Conservation (phyloP, 352 stramenopile genomes). For the Phytophthora crassamura region DNA sequence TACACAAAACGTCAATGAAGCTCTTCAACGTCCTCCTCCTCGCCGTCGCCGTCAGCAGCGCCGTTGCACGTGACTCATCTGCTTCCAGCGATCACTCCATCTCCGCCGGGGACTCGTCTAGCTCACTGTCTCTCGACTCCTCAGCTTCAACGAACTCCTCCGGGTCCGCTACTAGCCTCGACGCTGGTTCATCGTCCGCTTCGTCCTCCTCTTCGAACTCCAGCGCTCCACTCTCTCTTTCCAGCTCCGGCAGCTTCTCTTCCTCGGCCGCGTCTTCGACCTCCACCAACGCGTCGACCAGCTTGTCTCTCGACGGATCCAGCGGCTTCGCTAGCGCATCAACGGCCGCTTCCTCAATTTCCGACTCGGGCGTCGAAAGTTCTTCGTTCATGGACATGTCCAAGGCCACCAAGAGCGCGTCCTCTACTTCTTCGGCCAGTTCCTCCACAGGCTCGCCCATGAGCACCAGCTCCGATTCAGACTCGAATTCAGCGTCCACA, state of each 20-base stretch:
- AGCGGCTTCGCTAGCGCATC: conserved; percentile 5
- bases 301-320: conserved; percentile 9
- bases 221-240: conserved; percentile 5
- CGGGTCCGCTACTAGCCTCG: neutral
- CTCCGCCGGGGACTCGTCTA: conserved; percentile 16
- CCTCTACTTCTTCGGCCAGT: neutral
- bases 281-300: conserved; percentile 11
- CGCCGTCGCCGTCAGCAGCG: conserved; percentile 1
- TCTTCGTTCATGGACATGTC: conserved; percentile 10
- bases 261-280: conserved; percentile 3
- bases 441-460: neutral
- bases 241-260: conserved; percentile 10
- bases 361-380: neutral
- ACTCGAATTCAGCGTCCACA: conserved; percentile 10
- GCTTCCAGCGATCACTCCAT: conserved; percentile 12
- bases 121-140: neutral
- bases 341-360: neutral
- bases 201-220: conserved; percentile 3
- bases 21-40: conserved; percentile 11
- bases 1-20: conserved; percentile 21
- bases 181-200: neutral
- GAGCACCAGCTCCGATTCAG: conserved; percentile 3
- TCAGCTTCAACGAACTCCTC: neutral
- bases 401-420: neutral
- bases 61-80: conserved; percentile 14